Evolutionary conservation across 495 filamentous ascomycete species (phyloP).

Genomic region (Pyrenula aspistea): DNA sequence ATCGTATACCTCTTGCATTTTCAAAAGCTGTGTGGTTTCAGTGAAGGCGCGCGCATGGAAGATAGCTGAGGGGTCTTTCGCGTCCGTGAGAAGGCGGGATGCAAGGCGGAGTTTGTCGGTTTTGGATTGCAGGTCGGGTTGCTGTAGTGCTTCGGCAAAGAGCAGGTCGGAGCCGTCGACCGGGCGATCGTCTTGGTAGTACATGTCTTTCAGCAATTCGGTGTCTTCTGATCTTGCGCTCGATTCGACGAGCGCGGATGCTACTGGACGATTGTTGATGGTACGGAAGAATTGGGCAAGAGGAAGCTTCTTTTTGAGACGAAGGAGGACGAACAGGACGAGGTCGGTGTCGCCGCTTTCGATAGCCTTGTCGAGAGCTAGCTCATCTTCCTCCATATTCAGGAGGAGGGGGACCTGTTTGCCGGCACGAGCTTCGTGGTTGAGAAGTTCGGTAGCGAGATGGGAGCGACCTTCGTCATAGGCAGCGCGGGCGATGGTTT

Average conservation of each 20-base stretch:
- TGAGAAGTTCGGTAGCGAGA: constrained; percentile 79
- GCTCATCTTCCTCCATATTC: constrained; percentile 89
- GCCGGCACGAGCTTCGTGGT: constrained; percentile 85
- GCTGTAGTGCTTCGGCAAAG: constrained; percentile 62
- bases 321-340: constrained; percentile 76
- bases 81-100: constrained; percentile 67
- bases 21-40: constrained; percentile 68
- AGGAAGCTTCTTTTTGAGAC: constrained; percentile 82
- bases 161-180: constrained; percentile 83
- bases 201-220: constrained; percentile 85
- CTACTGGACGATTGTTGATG: constrained; percentile 76
- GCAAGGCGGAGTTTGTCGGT: constrained; percentile 80
- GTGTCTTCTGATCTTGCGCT: constrained; percentile 64
- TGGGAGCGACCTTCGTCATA: constrained; percentile 85
- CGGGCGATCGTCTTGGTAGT: constrained; percentile 93
- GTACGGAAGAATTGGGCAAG: constrained; percentile 86
- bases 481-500: constrained; percentile 84
- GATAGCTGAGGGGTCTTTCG: constrained; percentile 54
- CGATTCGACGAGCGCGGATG: constrained; percentile 81
- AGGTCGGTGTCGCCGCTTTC: constrained; percentile 92
- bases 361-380: constrained; percentile 93
- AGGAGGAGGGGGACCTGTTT: constrained; percentile 92
- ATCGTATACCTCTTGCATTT: constrained; percentile 73
- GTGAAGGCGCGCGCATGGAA: constrained; percentile 65
- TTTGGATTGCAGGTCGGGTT: constrained; percentile 47